Evolutionary conservation across 495 filamentous ascomycete genomes (phyloP), one percentile per base, ranked within the genome.

Genomic region (Hypoxylon crocopeplum): DNA sequence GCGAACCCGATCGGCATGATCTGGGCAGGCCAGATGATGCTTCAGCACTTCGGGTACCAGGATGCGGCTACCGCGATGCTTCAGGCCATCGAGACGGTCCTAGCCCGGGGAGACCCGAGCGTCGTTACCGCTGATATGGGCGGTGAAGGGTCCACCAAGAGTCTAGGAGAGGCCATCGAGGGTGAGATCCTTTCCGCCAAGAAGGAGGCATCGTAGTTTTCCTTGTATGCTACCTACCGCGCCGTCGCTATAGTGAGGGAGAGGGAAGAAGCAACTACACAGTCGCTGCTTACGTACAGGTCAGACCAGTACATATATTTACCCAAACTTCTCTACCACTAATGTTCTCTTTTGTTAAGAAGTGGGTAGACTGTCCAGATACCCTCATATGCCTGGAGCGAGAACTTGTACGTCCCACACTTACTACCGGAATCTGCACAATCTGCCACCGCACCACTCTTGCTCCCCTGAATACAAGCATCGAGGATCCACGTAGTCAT

Each of bases 1-100:
- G 88, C 88, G 8, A 91, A 92, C 68, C 87, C 88, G 0, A 79
- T 91, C 0, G 87, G 86, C 1, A 84, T 86, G 71, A 85, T 91
- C 29, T 81, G 90, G 36, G 87, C 85, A 5, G 84, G 88, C 10
- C 86, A 86, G 44, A 84, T 91, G 83, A 81, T 92, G 81, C 81
- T 92, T 46, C 82, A 84, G 46, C 91, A 91, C 68, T 88, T 87
- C 12, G 75, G 91, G 15, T 79, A 83, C 55, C 76, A 82, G 64
- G 74, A 77, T 5, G 79, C 89, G 22, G 87, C 87, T 0, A 66
- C 70, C 42, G 75, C 76, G 22, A 70, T 92, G 22, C 86, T 92
- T 55, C 75, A 79, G 56, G 89, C 89, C 0, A 85, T 91, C 11
- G 83, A 85, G 53, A 81, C 65, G 16, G 86, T 87, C 3, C 75